Evolutionary conservation across 2,329 filamentous ascomycete genomes (phyloP).

Genomic region (Fusarium xylarioides): DNA sequence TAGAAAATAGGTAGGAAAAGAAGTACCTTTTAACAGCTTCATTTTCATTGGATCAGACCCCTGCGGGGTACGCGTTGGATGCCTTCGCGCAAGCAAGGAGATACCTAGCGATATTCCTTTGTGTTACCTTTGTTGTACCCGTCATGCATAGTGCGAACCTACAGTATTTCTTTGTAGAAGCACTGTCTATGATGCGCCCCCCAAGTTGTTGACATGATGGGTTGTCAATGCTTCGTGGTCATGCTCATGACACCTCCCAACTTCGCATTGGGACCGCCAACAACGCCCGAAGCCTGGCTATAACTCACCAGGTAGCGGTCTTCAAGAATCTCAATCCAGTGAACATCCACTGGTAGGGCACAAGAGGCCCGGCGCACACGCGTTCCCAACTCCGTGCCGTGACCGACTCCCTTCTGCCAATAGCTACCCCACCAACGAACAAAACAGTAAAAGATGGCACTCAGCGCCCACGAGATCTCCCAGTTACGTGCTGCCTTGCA

Average conservation of each 20-base stretch:
- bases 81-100: too few relatives aligned
- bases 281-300: background rate
- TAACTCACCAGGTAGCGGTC: background rate
- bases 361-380: background rate
- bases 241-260: conserved; percentile 29
- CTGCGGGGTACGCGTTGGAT: too few relatives aligned
- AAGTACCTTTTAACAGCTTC: too few relatives aligned
- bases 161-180: background rate
- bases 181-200: conserved; percentile 8
- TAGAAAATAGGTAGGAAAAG: too few relatives aligned
- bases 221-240: conserved; percentile 3
- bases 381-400: background rate
- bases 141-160: background rate
- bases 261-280: background rate
- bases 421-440: conserved; percentile 25
- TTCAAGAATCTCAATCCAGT: background rate
- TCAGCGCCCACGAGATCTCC: conserved; percentile 64
- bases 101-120: background rate
- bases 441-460: conserved; percentile 55
- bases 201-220: conserved; percentile 27
- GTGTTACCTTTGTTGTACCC: background rate
- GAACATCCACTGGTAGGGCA: background rate
- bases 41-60: too few relatives aligned
- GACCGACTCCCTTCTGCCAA: conserved; percentile 6
- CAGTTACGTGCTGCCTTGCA: conserved; percentile 81